Conservation (phyloP, 2,329 filamentous ascomycete genomes). For the Ascochyta viciae-villosae region DNA sequence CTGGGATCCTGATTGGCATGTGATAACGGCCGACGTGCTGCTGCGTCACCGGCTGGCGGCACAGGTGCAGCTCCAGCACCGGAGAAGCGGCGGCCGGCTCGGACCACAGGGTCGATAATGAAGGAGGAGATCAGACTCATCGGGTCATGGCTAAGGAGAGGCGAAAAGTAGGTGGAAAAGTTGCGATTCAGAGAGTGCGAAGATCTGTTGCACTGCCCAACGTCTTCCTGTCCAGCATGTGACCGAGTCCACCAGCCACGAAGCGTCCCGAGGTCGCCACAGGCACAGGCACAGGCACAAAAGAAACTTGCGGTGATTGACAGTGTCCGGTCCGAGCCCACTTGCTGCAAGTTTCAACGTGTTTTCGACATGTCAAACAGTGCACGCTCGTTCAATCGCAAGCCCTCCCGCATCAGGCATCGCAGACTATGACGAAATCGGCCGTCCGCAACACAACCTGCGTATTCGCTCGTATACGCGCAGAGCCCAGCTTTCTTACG, state of each 20-base stretch:
- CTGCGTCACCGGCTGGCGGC: slow-evolving; percentile 25
- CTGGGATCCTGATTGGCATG: slow-evolving; percentile 36
- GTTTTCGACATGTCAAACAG: not conserved
- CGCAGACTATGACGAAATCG: slow-evolving; percentile 4
- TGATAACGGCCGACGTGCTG: slow-evolving; percentile 24
- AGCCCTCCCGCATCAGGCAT: slow-evolving; percentile 12
- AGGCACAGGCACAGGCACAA: not conserved
- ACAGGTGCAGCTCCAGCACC: slow-evolving; percentile 24
- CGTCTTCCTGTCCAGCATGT: slow-evolving; percentile 4
- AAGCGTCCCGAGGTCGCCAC: slow-evolving; percentile 11
- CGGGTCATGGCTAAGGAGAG: slow-evolving; percentile 26
- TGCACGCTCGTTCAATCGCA: slow-evolving; percentile 5
- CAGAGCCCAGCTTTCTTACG: not conserved
- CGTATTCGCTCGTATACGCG: slow-evolving; percentile 1
- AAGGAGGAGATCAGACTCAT: slow-evolving; percentile 52
- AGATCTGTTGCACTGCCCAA: slow-evolving; percentile 12
- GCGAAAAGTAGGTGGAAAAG: not conserved
- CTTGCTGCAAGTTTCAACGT: slow-evolving; percentile 1
- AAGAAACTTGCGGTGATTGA: slow-evolving; percentile 2
- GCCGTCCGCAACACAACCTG: not conserved
- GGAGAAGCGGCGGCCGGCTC: slow-evolving; percentile 50
- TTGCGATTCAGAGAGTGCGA: not conserved
- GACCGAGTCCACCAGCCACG: slow-evolving; percentile 7
- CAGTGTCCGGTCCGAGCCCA: slow-evolving; percentile 1
- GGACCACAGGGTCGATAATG: slow-evolving; percentile 50